Evolutionary conservation across 1,139 yeast genomes (phyloP), one percentile per base, ranked within the genome.

Genomic region (Scheffersomyces cryptocercus): DNA sequence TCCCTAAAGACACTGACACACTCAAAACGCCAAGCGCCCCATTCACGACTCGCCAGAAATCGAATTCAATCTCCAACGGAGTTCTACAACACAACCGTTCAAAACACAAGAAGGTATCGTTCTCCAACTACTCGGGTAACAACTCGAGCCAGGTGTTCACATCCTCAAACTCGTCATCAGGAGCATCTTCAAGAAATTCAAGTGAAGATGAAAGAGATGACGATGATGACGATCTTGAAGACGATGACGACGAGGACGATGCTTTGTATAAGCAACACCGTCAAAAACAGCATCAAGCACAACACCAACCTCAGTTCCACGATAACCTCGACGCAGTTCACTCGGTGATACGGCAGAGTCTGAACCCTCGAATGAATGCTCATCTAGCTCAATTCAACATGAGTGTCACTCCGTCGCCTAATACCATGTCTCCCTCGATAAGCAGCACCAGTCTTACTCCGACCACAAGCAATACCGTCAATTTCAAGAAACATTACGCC

Each of bases 21-120:
- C 26, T 20, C 26, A 20, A 20, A 20, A 6, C 26, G 26, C 26
- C 26, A 20, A 20, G 26, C 26, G 26, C 26, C 8, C 26, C 26
- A 3, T 14, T 31, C 35, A 13, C 24, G n/a, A 14, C 14, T 5
- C 41, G 53, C 32, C 45, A 44, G 41, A 52, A 50, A 35, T 47
- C 62, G 35, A 52, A 54, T 36, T 54, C 62, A 29, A 58, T 59
- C 14, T 54, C 61, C 40, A 60, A 59, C 44, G 65, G 61, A 14
- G 53, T 55, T 32, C 51, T 60, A 26, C 54, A 47, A 42, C 56
- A 50, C 30, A 58, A 52, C 46, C 44, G 56, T 14, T 48, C 52
- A 8, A 48, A 46, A 12, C 45, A 49, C 38, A 59, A 59, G 45
- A 56, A 54, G 43, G 62, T 59, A 30, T 46, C 54, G 28, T 56